Percentiles rank a stretch among this genome's conserved stretches.
Conservation (phyloP, 2,329 filamentous ascomycete genomes). For the Aspergillus sp. region DNA sequence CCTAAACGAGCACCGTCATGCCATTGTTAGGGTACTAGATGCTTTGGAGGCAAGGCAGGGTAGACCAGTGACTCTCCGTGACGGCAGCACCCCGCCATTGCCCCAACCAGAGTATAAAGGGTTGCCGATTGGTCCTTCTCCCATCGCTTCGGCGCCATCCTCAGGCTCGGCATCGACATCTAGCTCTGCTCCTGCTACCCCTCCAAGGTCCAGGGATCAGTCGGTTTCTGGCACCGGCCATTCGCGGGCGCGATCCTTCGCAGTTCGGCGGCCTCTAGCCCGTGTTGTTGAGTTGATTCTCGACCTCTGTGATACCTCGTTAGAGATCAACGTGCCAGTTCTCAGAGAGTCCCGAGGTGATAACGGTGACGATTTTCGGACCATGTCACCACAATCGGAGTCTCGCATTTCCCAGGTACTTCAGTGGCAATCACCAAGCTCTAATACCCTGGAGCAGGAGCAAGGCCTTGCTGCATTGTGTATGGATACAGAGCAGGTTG, state of each 20-base stretch:
- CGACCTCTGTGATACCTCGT: slow-evolving; percentile 90
- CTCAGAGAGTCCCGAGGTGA: slow-evolving; percentile 77
- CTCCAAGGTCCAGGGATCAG: slow-evolving; percentile 66
- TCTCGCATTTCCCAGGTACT: slow-evolving; percentile 90
- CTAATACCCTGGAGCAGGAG: slow-evolving; percentile 88
- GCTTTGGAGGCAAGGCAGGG: slow-evolving; percentile 69
- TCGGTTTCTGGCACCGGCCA: slow-evolving; percentile 71
- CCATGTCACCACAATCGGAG: slow-evolving; percentile 93
- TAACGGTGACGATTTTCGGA: slow-evolving; percentile 73
- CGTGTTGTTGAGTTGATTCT: slow-evolving; percentile 93
- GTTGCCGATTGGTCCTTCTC: slow-evolving; percentile 74
- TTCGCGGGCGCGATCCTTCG: slow-evolving; percentile 80
- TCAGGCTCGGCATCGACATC: slow-evolving; percentile 70
- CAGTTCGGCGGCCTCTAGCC: slow-evolving; percentile 81
- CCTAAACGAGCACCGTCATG: slow-evolving; percentile 85
- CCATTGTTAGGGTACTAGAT: slow-evolving; percentile 93
- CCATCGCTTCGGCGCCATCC: slow-evolving; percentile 66
- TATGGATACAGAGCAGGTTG: slow-evolving; percentile 80
- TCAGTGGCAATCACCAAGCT: slow-evolving; percentile 94
- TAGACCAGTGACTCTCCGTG: slow-evolving; percentile 36
- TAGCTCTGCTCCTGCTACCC: slow-evolving; percentile 66
- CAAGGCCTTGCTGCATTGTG: slow-evolving; percentile 86
- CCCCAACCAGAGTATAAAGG: slow-evolving; percentile 82
- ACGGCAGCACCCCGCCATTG: slow-evolving; percentile 52
- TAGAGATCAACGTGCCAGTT: slow-evolving; percentile 91